Percentiles rank a stretch among this genome's conserved stretches.
These are phyloP conservation scores for Cordia subcordata DNA, from an alignment of 257 asterid species.

Conservation along the genomic window DNA sequence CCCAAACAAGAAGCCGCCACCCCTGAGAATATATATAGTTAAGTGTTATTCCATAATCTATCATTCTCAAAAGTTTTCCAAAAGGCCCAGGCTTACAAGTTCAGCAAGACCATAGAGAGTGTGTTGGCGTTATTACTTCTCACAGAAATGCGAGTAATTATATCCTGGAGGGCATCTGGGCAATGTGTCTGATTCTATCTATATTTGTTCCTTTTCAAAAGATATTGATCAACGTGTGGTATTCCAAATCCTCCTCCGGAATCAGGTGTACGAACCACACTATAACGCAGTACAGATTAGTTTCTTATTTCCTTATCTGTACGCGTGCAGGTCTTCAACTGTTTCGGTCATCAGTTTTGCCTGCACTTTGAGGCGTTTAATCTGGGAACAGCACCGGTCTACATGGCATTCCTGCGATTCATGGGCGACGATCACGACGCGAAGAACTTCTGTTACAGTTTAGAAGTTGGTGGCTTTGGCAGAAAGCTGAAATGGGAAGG, in stretches of 20 bases:
- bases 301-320: not conserved
- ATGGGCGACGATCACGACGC: conserved; percentile 58
- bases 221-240: no score
- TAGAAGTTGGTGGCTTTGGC: conserved; percentile 44
- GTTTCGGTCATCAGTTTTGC: conserved; percentile 56
- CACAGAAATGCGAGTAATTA: no score
- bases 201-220: no score
- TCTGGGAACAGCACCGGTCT: conserved; percentile 47
- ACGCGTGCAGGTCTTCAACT: conserved; percentile 44
- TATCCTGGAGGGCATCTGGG: no score
- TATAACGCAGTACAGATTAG: not conserved
- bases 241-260: not conserved
- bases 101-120: no score
- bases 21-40: no score
- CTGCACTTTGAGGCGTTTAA: conserved; percentile 60
- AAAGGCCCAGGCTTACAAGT: no score
- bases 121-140: no score
- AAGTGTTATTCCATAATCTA: no score
- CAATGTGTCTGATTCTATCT: no score
- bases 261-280: not conserved
- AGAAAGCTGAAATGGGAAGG: conserved; percentile 58
- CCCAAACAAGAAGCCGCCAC: not conserved
- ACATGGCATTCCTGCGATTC: conserved; percentile 61
- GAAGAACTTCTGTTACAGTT: conserved; percentile 39
- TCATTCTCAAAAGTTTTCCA: no score